Percentiles rank a stretch among this genome's conserved stretches.
Evolutionary conservation across 257 asterid genomes (phyloP).

Genomic region (Penstemon newberryi): DNA sequence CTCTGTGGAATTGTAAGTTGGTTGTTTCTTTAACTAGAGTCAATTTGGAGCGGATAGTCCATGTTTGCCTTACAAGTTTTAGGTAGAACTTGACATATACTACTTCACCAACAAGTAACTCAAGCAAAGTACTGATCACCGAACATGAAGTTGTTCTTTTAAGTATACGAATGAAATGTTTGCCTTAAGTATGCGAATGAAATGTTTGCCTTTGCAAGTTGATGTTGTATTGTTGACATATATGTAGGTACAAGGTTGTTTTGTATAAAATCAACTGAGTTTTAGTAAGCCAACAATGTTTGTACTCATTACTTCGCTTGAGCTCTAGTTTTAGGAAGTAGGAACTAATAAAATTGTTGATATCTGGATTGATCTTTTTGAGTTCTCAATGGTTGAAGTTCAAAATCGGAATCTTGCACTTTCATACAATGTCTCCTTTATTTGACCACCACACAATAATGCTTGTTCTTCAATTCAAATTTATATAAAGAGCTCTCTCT

Average conservation of each 20-base stretch:
- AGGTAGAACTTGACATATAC: background rate
- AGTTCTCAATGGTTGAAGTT: background rate
- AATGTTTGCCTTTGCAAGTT: background rate
- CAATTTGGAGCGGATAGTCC: background rate
- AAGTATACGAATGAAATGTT: background rate
- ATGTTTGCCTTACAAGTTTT: background rate
- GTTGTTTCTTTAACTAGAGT: background rate
- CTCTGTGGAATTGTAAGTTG: background rate
- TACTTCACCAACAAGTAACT: background rate
- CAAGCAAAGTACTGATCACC: background rate
- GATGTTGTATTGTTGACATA: background rate
- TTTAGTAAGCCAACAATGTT: background rate
- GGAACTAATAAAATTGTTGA: background rate
- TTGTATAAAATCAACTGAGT: background rate
- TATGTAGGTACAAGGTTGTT: background rate
- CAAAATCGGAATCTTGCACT: too few species aligned
- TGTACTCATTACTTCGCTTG: background rate
- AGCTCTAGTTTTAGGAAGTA: background rate
- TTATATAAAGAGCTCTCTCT: background rate
- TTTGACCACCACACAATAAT: background rate
- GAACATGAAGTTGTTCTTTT: background rate
- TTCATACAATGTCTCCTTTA: too few species aligned
- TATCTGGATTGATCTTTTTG: background rate
- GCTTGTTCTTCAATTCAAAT: background rate
- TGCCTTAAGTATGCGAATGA: background rate